Evolutionary conservation across 2,329 filamentous ascomycete species (phyloP), one percentile per base, ranked within the genome.

Genomic region (Curvularia hawaiiensis): DNA sequence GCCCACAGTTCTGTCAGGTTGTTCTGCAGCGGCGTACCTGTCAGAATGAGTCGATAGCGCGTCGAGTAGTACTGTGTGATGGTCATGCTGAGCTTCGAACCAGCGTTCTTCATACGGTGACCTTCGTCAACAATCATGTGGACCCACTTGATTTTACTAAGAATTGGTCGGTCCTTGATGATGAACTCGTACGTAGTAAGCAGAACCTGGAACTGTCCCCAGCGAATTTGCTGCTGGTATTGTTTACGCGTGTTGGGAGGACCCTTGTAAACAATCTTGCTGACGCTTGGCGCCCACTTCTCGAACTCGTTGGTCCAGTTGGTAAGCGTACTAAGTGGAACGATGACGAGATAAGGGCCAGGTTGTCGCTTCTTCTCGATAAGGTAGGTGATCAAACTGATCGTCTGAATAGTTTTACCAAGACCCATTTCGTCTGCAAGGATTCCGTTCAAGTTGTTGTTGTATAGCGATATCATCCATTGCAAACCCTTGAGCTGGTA

Each of bases 41-140:
- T 99, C 67, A 99, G 85, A 79, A 99, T 99, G 56, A 99, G 87
- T 68, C 95, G 91, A 82, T 95, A 99, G 14, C 94, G 89, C 30
- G 94, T 97, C 70, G 85, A 89, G 80, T 99, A 99, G 82, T 98
- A 98, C 61, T 92, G 88, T 38, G 94, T 93, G 64, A 99, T 91
- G 4, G 95, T 98, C 65, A 88, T 92, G 77, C 92, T 97, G 67
- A 99, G 84, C 80, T 99, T 99, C 10, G 95, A 99, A 68, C 95
- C 89, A 30, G 91, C 85, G 78, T 99, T 99, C 85, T 99, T 99
- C 95, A 99, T 99, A 76, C 95, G 92, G 78, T 99, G 95, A 79
- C 95, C 95, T 82, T 99, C 95, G 71, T 99, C 95, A 65, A 99
- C 95, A 69, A 99, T 98, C 95, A 99, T 98, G 80, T 99, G 95